Evolutionary conservation across 345 rosid species (phyloP), one percentile per base, ranked within the genome.

Genomic region (Erysimum cheiranthoides): DNA sequence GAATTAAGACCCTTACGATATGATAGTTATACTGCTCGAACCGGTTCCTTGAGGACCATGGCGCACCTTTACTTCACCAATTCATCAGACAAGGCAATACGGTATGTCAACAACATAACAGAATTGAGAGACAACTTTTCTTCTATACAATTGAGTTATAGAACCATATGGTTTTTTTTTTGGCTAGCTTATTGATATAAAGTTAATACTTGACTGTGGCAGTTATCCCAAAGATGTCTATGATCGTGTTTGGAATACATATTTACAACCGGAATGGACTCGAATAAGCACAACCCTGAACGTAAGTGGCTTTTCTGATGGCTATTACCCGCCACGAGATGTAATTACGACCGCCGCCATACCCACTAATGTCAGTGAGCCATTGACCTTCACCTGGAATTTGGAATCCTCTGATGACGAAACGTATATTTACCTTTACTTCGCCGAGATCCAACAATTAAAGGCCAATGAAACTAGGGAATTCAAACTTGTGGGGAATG

Each of bases 191-290:
- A 2, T 54, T 54, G 36, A 13, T 54, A 14, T 30, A 6, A 30
- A 35, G 8, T 6, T 49, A 34, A 10, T 21, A 12, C 6, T 35
- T 67, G 3, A 36, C 16, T 5, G 8, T 35, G 2, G 6, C 72
- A 80, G 88, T 72, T 85, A 61, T 54, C 63, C 80, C 2, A 40
- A 83, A 38, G 86, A 85, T 28, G 50, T 74, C 0, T 66, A 51
- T 42, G 87, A 86, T 40, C 83, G 87, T 14, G 0, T 69, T 12
- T 86, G 89, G 85, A 0, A 0, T 27, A 82, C 86, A 11, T 8
- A 2, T 10, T 39, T 7, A 0, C 5, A 0, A 16, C 2, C 0
- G 0, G 2, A 50, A 1, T 81, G 78, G 74, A 63, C 46, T 0
- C 68, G 16, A 0, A n/a, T 54, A 58, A 69, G 7, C 6, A 71